Percentiles rank a stretch among this genome's conserved stretches.
Conservation (phyloP, 1,139 yeast species). For the Taiozyma onychis region DNA sequence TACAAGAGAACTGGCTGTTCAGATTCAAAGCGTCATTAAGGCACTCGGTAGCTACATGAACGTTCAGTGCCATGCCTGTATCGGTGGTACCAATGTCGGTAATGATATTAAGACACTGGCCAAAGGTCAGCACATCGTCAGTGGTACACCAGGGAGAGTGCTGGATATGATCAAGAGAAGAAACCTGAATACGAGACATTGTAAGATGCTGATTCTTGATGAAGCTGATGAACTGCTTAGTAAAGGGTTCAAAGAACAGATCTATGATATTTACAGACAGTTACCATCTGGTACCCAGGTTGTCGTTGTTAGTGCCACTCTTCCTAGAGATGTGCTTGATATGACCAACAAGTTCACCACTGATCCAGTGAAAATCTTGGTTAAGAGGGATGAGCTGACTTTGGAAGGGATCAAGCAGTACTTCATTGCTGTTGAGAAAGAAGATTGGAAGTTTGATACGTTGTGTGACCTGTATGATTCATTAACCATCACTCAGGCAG, state of each 20-base stretch:
- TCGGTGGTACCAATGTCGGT: slow-evolving; percentile 86
- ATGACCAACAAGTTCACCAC: slow-evolving; percentile 85
- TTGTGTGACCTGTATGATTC: slow-evolving; percentile 90
- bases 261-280: slow-evolving; percentile 78
- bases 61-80: slow-evolving; percentile 81
- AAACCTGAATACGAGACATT: slow-evolving; percentile 55
- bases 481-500: slow-evolving; percentile 93
- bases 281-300: slow-evolving; percentile 83
- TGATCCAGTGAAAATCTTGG: slow-evolving; percentile 87
- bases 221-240: slow-evolving; percentile 93
- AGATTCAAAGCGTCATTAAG: slow-evolving; percentile 78
- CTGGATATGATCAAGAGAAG: slow-evolving; percentile 82
- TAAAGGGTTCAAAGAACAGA: slow-evolving; percentile 90
- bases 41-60: slow-evolving; percentile 85
- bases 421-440: slow-evolving; percentile 80
- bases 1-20: slow-evolving; percentile 91
- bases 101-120: slow-evolving; percentile 69
- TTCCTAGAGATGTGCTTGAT: slow-evolving; percentile 78
- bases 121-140: slow-evolving; percentile 84
- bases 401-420: slow-evolving; percentile 89
- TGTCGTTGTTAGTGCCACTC: slow-evolving; percentile 91
- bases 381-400: slow-evolving; percentile 83
- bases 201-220: slow-evolving; percentile 81
- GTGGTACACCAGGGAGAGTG: slow-evolving; percentile 97
- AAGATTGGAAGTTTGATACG: slow-evolving; percentile 94